Base-by-base conservation (phyloP, 371 early-diverging fungal genomes). In the Haplosporangium sp. region DNA sequence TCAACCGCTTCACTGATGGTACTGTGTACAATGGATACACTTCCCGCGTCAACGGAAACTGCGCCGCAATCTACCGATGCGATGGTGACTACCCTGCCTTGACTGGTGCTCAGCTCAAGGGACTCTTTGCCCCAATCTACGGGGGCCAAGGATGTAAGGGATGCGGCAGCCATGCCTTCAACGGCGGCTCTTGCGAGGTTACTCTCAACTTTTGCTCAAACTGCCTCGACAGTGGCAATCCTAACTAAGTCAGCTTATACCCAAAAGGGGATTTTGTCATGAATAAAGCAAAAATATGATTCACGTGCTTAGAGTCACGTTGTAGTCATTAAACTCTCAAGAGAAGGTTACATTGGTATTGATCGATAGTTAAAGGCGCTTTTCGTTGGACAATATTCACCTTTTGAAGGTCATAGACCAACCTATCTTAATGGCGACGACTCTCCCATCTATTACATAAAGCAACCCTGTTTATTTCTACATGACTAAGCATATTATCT, bases 111-210 rank as follows among this genome's bases (percentile, higher is more conserved):
- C 66, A 75, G 45, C n/a, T 75, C 67, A 75, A 70, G 66, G 8
- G 8, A 5, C 56, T 70, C 52, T 75, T 75, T 56, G 45, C n/a
- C 1, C 65, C 61, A 9, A 75, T 75, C 65, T 75, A 75, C 20
- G 58, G 66, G 3, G 67, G 70, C 17, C 70, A 70, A 61, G 76
- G 76, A 40, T 75, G 76, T 67, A 75, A 75, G 66, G 76, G 76
- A 13, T 75, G 76, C 44, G 71, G 76, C 11, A 75, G 76, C 59
- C 76, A 75, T 27, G 76, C 76, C 20, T 75, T 70, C 66, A 70
- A 75, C 35, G 63, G 71, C 3, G 76, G 76, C 19, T 55, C 35
- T 9, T 75, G 76, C 47, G 76, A 75, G 57, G 76, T 75, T 45
- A 75, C 76, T 35, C 52, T 66, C 17, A 75, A 75, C 67, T 75